These are phyloP conservation scores for Taphrina betulina DNA, from an alignment of 1,139 yeast genomes.

Conservation along the genomic window DNA sequence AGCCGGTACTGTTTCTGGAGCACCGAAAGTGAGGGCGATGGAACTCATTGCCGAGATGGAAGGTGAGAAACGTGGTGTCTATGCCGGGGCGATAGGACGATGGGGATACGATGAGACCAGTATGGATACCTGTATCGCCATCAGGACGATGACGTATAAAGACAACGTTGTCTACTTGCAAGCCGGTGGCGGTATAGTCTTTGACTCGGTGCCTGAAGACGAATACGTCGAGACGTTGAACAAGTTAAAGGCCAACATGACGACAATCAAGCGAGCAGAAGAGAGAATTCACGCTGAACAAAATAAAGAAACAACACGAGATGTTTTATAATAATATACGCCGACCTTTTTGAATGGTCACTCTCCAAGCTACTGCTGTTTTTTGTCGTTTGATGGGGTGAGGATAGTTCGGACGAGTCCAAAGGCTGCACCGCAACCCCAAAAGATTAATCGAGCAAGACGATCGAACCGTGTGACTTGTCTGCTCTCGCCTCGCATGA, in stretches of 20 bases:
- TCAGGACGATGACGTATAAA: slow-evolving; percentile 93
- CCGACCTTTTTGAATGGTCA: too few relatives aligned
- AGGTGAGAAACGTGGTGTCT: slow-evolving; percentile 88
- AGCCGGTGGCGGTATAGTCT: slow-evolving; percentile 98
- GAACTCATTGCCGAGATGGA: slow-evolving; percentile 87
- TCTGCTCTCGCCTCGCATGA: slow-evolving; percentile 30
- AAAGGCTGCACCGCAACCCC: background rate
- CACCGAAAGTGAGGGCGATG: slow-evolving; percentile 97
- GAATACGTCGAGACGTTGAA: slow-evolving; percentile 96
- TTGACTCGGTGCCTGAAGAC: slow-evolving; percentile 90
- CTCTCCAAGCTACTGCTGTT: too few relatives aligned
- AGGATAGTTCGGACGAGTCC: too few relatives aligned
- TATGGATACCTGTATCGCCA: slow-evolving; percentile 96
- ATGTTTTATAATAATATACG: too few relatives aligned
- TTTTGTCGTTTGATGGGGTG: too few relatives aligned
- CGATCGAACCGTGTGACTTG: slow-evolving; percentile 11
- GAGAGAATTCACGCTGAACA: slow-evolving; percentile 40
- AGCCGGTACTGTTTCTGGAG: slow-evolving; percentile 98
- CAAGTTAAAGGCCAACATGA: slow-evolving; percentile 91
- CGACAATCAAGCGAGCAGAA: slow-evolving; percentile 88
- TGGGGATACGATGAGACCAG: slow-evolving; percentile 92
- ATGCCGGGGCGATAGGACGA: slow-evolving; percentile 99
- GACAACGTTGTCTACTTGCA: slow-evolving; percentile 88
- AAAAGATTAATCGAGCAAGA: slow-evolving; percentile 7
- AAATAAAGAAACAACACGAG: too few relatives aligned